Evolutionary conservation across 208 protist genomes (phyloP).

Genomic region (Sergeia podlipaevii): DNA sequence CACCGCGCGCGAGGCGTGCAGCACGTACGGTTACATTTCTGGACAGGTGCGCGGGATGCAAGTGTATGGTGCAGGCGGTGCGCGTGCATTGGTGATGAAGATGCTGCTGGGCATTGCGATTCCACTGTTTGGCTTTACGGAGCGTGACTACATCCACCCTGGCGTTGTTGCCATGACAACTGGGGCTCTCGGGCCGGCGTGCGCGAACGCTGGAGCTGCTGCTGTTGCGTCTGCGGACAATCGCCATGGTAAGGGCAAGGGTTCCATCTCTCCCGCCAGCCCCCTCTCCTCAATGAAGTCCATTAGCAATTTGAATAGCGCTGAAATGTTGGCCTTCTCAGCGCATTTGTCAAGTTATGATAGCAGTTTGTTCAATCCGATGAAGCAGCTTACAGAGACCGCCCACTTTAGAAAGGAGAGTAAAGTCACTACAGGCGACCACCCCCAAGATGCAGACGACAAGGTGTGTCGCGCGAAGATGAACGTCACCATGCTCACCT

Average conservation of each 20-base stretch:
- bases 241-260: no score
- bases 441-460: background rate
- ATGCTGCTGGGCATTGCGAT: constrained; percentile 47
- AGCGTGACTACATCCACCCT: background rate
- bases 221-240: no score
- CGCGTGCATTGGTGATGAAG: constrained; percentile 58
- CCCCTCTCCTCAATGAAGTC: no score
- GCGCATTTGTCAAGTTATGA: no score
- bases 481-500: background rate
- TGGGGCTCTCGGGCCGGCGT: no score
- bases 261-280: no score
- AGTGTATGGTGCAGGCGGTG: constrained; percentile 38
- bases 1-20: constrained; percentile 35
- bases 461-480: background rate
- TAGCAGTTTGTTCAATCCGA: no score
- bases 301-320: no score
- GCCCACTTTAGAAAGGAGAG: background rate
- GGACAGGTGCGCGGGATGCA: constrained; percentile 73
- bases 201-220: no score
- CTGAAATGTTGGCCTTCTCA: no score
- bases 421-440: background rate
- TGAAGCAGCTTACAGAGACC: background rate
- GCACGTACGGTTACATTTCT: constrained; percentile 59
- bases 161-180: background rate
- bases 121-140: constrained; percentile 32